A percentile compares a stretch with the other conserved stretches of the same genome.
phyloP scores from a whole-genome alignment of 371 early-diverging fungal genomes.

The Nematocida major region DNA sequence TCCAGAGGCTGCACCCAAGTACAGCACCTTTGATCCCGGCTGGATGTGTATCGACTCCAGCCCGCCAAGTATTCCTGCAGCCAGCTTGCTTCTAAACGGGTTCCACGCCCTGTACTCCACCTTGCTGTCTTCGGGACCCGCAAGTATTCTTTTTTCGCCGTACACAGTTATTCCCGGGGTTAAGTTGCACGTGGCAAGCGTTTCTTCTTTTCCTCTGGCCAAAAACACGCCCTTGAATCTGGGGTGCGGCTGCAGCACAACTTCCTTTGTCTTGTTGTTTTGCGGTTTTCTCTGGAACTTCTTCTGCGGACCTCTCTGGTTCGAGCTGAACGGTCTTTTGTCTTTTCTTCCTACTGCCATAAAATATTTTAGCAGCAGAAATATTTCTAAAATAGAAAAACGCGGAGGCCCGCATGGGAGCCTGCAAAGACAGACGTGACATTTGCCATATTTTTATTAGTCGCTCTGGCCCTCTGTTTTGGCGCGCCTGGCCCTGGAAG shows the following conservation, averaged over 20 bases:
- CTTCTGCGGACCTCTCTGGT: not conserved
- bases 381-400: not conserved
- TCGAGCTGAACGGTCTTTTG: not conserved
- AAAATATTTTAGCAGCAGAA: not conserved
- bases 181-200: slow-evolving; percentile 92
- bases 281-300: slow-evolving; percentile 20
- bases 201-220: slow-evolving; percentile 95
- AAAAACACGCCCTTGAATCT: slow-evolving; percentile 91
- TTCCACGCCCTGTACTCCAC: slow-evolving; percentile 99
- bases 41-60: slow-evolving; percentile 87
- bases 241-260: slow-evolving; percentile 86
- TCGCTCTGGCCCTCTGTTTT: too few relatives aligned
- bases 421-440: too few relatives aligned
- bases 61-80: slow-evolving; percentile 97
- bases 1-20: slow-evolving; percentile 94
- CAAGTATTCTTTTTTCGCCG: slow-evolving; percentile 92
- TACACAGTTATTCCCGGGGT: slow-evolving; percentile 95
- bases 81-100: slow-evolving; percentile 97
- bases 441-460: too few relatives aligned
- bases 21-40: slow-evolving; percentile 93
- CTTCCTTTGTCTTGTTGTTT: slow-evolving; percentile 48
- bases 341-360: slow-evolving; percentile 40
- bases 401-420: too few relatives aligned
- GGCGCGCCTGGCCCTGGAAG: too few relatives aligned
- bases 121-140: slow-evolving; percentile 84